Conservation (phyloP, 768 basidiomycete species). For the Russula emetica region DNA sequence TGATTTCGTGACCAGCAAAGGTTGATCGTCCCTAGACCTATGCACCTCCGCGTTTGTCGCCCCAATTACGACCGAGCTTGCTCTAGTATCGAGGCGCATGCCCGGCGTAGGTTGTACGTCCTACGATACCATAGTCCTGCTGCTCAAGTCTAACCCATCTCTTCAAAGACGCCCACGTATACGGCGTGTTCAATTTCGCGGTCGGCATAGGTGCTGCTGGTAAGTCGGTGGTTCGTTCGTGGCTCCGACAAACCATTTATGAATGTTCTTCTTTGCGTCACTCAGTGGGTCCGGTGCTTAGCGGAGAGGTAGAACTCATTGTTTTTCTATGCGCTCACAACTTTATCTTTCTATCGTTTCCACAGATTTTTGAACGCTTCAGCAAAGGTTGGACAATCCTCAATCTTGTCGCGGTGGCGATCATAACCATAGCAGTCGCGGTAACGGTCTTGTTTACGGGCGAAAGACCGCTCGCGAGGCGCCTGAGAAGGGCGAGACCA, state of each 20-base stretch:
- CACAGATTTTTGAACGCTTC: slow-evolving; percentile 56
- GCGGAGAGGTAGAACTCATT: slow-evolving; percentile 50
- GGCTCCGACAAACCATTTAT: background rate
- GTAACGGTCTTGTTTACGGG: slow-evolving; percentile 50
- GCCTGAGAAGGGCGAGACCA: background rate
- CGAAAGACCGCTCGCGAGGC: slow-evolving; percentile 29
- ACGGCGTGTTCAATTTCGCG: slow-evolving; percentile 68
- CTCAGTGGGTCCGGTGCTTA: slow-evolving; percentile 64
- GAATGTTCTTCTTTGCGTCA: too few species aligned
- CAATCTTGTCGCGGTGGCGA: slow-evolving; percentile 44
- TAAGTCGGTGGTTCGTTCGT: slow-evolving; percentile 34
- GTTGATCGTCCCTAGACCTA: slow-evolving; percentile 43
- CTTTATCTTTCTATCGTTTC: background rate
- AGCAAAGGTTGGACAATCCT: slow-evolving; percentile 58
- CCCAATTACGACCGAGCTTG: slow-evolving; percentile 64
- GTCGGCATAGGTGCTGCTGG: slow-evolving; percentile 62
- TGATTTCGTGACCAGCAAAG: background rate
- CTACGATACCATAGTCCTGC: slow-evolving; percentile 9
- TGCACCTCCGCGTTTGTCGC: slow-evolving; percentile 57
- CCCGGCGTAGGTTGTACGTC: slow-evolving; percentile 65
- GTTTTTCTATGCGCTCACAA: background rate
- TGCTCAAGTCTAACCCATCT: background rate
- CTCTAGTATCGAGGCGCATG: slow-evolving; percentile 50
- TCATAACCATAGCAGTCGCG: slow-evolving; percentile 40
- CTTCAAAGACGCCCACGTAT: slow-evolving; percentile 61